Conservation (phyloP, 768 basidiomycete genomes). For the Kwoniella dendrophila region DNA sequence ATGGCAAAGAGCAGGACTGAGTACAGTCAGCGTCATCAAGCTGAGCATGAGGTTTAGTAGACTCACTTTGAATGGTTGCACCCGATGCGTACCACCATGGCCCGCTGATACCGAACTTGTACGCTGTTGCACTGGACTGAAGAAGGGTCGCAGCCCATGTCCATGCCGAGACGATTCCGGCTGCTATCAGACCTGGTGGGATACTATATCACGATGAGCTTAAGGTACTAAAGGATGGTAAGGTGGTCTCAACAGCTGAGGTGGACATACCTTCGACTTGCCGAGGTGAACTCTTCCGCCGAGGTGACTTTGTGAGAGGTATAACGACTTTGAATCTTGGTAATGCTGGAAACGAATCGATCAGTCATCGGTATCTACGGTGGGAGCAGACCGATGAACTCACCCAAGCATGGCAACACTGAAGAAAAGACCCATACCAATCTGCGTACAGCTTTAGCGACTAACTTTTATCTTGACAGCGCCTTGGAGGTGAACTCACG, state of each 20-base stretch:
- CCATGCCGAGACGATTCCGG: conserved; percentile 91
- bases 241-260: background rate
- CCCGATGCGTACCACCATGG: conserved; percentile 81
- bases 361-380: too few species aligned
- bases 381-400: too few species aligned
- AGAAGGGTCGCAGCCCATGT: conserved; percentile 61
- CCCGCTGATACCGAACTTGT: conserved; percentile 79
- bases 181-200: conserved; percentile 88
- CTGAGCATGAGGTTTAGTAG: background rate
- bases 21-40: background rate
- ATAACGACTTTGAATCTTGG: conserved; percentile 79
- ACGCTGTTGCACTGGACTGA: conserved; percentile 53
- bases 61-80: conserved; percentile 69
- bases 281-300: conserved; percentile 64
- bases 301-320: conserved; percentile 70
- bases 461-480: background rate
- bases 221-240: background rate
- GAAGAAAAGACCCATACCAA: conserved; percentile 80
- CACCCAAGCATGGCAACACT: too few species aligned
- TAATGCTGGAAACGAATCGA: conserved; percentile 59
- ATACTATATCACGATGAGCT: conserved; percentile 58
- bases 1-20: conserved; percentile 82
- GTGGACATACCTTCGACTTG: conserved; percentile 51
- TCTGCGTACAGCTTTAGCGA: conserved; percentile 10
- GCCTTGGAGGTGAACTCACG: conserved; percentile 57